phyloP scores from a whole-genome alignment of 2,329 filamentous ascomycete species.

The Pseudogymnoascus verrucosus region DNA sequence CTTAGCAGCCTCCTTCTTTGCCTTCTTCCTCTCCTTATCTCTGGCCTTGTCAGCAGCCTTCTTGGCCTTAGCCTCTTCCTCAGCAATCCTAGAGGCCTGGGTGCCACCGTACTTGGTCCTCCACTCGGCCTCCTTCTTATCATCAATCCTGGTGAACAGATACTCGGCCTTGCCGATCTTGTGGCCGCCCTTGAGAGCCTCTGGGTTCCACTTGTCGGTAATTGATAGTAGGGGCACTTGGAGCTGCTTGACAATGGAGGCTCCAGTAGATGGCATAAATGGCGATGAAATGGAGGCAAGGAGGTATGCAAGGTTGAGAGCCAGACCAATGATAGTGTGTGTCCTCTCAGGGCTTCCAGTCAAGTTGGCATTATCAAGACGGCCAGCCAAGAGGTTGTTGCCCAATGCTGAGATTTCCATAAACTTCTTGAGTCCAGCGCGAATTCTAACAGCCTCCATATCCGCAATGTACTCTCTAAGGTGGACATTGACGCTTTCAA shows the following conservation, averaged over 20 bases:
- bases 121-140: slow-evolving; percentile 78
- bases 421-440: slow-evolving; percentile 55
- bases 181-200: slow-evolving; percentile 62
- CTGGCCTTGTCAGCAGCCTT: slow-evolving; percentile 31
- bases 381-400: slow-evolving; percentile 48
- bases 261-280: slow-evolving; percentile 75
- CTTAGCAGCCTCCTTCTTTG: slow-evolving; percentile 31
- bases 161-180: slow-evolving; percentile 72
- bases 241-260: slow-evolving; percentile 71
- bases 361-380: slow-evolving; percentile 35
- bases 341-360: slow-evolving; percentile 30
- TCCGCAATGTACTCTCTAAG: slow-evolving; percentile 60
- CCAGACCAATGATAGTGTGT: slow-evolving; percentile 55
- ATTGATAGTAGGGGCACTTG: slow-evolving; percentile 50
- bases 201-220: slow-evolving; percentile 57
- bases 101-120: slow-evolving; percentile 64
- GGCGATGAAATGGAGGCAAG: slow-evolving; percentile 71
- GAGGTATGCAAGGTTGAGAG: slow-evolving; percentile 75
- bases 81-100: slow-evolving; percentile 58
- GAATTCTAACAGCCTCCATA: slow-evolving; percentile 64
- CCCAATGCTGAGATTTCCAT: slow-evolving; percentile 59
- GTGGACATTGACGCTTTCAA: slow-evolving; percentile 53
- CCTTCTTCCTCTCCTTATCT: slow-evolving; percentile 38
- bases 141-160: slow-evolving; percentile 75
- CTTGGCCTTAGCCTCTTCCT: slow-evolving; percentile 51